phyloP scores from a whole-genome alignment of 2,329 filamentous ascomycete genomes.

The Alternaria triticina region DNA sequence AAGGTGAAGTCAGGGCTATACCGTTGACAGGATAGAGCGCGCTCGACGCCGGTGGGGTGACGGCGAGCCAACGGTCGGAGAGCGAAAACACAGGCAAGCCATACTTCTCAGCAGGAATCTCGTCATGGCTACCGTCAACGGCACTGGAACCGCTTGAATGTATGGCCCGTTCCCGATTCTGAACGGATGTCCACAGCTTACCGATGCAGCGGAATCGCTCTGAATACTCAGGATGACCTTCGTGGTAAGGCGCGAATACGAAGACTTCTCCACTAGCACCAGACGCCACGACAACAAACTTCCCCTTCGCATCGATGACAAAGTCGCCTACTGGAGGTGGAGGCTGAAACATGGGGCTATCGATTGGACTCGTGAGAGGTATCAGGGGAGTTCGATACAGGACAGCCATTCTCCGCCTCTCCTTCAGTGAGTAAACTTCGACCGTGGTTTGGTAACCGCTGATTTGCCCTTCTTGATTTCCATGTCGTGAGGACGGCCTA shows the following conservation, averaged over 20 bases:
- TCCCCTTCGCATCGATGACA: slow-evolving; percentile 73
- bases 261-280: slow-evolving; percentile 87
- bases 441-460: slow-evolving; percentile 84
- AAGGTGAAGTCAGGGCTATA: slow-evolving; percentile 60
- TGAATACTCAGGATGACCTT: slow-evolving; percentile 32
- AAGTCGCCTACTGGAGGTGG: slow-evolving; percentile 76
- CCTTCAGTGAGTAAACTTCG: slow-evolving; percentile 84
- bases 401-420: slow-evolving; percentile 73
- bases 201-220: slow-evolving; percentile 71
- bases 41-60: slow-evolving; percentile 75
- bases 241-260: slow-evolving; percentile 62
- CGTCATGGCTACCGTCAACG: slow-evolving; percentile 45
- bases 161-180: slow-evolving; percentile 54
- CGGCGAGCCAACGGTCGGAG: slow-evolving; percentile 76
- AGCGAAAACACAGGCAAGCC: slow-evolving; percentile 73
- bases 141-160: slow-evolving; percentile 46
- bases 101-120: slow-evolving; percentile 43
- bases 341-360: slow-evolving; percentile 69
- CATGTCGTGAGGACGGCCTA: slow-evolving; percentile 41
- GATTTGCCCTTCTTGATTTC: slow-evolving; percentile 47
- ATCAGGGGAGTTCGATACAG: slow-evolving; percentile 74
- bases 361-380: slow-evolving; percentile 61
- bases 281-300: slow-evolving; percentile 76
- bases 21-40: slow-evolving; percentile 74
- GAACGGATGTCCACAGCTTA: slow-evolving; percentile 90